Percentiles rank a stretch among this genome's conserved stretches.
Evolutionary conservation across 768 basidiomycete species (phyloP).

Genomic region (Lentinus brumalis): DNA sequence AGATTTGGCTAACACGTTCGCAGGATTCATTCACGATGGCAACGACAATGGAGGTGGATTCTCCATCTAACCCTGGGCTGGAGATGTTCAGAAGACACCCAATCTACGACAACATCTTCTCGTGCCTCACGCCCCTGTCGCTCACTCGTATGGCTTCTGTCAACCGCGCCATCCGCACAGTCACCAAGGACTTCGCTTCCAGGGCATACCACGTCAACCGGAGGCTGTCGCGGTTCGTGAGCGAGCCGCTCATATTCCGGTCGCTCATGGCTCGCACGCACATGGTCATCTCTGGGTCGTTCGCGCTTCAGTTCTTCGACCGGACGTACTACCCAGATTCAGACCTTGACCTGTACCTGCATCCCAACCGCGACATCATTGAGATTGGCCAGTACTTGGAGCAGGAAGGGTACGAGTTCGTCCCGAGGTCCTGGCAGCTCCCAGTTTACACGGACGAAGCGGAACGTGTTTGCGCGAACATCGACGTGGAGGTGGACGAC

Average conservation of each 20-base stretch:
- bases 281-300: slow-evolving; percentile 54
- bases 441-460: slow-evolving; percentile 17
- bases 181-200: slow-evolving; percentile 23
- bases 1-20: neutral
- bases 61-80: neutral
- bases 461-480: slow-evolving; percentile 1
- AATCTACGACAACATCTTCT: slow-evolving; percentile 17
- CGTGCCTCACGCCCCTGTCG: slow-evolving; percentile 4
- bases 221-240: slow-evolving; percentile 41
- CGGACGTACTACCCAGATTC: slow-evolving; percentile 44
- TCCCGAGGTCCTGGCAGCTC: slow-evolving; percentile 25
- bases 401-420: slow-evolving; percentile 34
- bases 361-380: slow-evolving; percentile 29
- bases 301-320: slow-evolving; percentile 55
- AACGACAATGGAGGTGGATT: neutral
- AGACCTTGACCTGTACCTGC: slow-evolving; percentile 55
- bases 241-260: slow-evolving; percentile 42
- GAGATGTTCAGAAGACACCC: slow-evolving; percentile 2
- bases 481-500: neutral
- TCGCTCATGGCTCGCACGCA: slow-evolving; percentile 44
- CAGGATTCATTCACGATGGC: no score
- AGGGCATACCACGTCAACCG: slow-evolving; percentile 39
- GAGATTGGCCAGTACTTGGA: slow-evolving; percentile 41
- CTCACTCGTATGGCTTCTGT: slow-evolving; percentile 15
- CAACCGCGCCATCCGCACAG: slow-evolving; percentile 22